Evolutionary conservation across 352 stramenopile species (phyloP), one percentile per base, ranked within the genome.

Genomic region (Globisporangium orthogonon): DNA sequence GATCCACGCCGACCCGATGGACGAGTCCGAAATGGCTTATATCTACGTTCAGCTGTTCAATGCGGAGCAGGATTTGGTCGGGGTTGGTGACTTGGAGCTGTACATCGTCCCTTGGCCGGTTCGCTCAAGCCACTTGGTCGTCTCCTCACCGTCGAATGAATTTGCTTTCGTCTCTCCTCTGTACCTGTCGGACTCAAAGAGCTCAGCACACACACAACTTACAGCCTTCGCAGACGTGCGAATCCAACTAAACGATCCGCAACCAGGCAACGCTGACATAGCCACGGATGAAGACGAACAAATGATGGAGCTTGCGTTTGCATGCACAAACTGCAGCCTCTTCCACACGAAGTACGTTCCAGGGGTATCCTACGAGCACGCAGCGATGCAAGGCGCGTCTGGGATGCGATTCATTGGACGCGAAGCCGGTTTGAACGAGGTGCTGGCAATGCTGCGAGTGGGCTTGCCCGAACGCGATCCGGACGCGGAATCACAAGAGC

Each of bases 331-430:
- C 29, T 82, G 72, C 41, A 17, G 51, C 11, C 73, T 71, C 61
- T 65, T 49, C 23, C 74, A 74, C 40, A 29, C 54, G 9, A 29
- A n/a, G 17, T 69, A 63, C 39, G 50, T 80, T n/a, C 68, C 71
- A 17, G 60, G 66, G 2, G 64, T 78, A 7, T 80, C 73, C 23
- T 83, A 83, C 37, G 69, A 78, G 52, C 64, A 68, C 37, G 71
- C 71, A 44, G 46, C 44, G 33, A 37, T 58, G 3, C 65, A 66
- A 10, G 66, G 54, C 39, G 61, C 61, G 10, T 63, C 54, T 7
- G 33, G 28, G 39, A 59, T 60, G 40, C 58, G 58, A 39, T 75
- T 80, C 30, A 40, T 71, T 0, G 69, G 69, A 0, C 43, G 40
- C 28, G 23, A 28, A 4, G 11, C 43, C 10, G 59, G 58, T 2